Base-by-base conservation (phyloP, 2,329 filamentous ascomycete species). In the Claviceps maximensis region DNA sequence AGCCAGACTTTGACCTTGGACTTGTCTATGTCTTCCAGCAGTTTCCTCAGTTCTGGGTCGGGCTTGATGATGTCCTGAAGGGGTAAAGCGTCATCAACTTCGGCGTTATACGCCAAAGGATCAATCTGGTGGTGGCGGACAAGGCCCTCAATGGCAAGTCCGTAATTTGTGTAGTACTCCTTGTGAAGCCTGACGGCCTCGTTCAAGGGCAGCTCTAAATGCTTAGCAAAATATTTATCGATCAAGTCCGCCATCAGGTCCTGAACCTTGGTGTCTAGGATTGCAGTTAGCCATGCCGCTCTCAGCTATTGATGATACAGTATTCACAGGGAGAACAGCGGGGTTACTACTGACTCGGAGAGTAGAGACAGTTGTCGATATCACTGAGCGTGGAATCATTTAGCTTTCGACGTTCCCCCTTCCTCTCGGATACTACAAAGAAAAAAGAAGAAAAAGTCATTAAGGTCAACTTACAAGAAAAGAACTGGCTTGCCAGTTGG, bases 311-410 rank as follows among this genome's bases (percentile, higher is more conserved):
- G 44, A n/a, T n/a, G n/a, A n/a, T n/a, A n/a, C n/a, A n/a, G n/a
- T 29, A 2, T 17, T 8, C 5, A 38, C 4, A 19, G 12, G 7
- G 7, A 7, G n/a, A 47, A 10, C 12, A 5, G 10, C 19, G 41
- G 12, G 27, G 4, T 8, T 47, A 3, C 46, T 46, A 66, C 78
- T 69, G 64, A 89, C 87, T 90, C 70, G 85, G 89, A 0, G 90
- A 83, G 64, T 96, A 97, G 53, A 97, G 80, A 70, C 94, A 98
- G 65, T 98, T 98, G 75, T 98, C 93, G 64, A 98, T 97, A 66
- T 98, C 93, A 65, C 96, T 97, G 68, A 80, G 19, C 8, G 17
- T 48, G 15, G 15, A 47, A 33, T 53, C 23, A 15, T 38, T 38
- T 36, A 23, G n/a, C 25, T 21, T 17, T 15, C 5, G 25, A 2